Evolutionary conservation across 306 rosid species (phyloP).

Genomic region (Ochetophila trinervis): DNA sequence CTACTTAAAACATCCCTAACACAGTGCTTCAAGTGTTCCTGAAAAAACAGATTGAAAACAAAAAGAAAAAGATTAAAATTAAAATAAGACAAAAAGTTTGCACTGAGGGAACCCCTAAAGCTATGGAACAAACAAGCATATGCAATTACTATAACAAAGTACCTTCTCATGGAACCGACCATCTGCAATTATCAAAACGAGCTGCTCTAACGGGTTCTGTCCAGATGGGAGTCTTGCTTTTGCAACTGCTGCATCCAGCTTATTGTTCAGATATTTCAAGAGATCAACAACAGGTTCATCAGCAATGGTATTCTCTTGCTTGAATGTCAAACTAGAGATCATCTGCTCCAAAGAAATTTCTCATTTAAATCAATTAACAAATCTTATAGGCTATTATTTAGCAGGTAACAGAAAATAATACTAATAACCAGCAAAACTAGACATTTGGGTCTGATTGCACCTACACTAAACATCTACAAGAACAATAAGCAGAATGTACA

Average conservation of each 20-base stretch:
- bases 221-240: conserved; percentile 88
- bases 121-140: background rate
- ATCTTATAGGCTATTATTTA: background rate
- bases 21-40: conserved; percentile 58
- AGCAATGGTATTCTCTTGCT: conserved; percentile 75
- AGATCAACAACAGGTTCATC: conserved; percentile 86
- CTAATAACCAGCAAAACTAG: background rate
- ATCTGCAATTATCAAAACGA: conserved; percentile 83
- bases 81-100: background rate
- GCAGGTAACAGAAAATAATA: background rate
- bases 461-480: too few relatives aligned
- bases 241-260: conserved; percentile 63
- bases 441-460: background rate
- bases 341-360: conserved; percentile 41
- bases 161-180: conserved; percentile 83
- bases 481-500: too few relatives aligned
- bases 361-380: background rate
- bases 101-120: background rate
- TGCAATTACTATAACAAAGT: background rate
- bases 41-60: conserved; percentile 12
- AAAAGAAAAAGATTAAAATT: background rate
- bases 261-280: conserved; percentile 58
- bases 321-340: conserved; percentile 80
- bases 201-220: conserved; percentile 76
- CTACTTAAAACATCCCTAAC: conserved; percentile 52